phyloP scores from a whole-genome alignment of 2,329 filamentous ascomycete species.

The Blastomyces emzantsi region DNA sequence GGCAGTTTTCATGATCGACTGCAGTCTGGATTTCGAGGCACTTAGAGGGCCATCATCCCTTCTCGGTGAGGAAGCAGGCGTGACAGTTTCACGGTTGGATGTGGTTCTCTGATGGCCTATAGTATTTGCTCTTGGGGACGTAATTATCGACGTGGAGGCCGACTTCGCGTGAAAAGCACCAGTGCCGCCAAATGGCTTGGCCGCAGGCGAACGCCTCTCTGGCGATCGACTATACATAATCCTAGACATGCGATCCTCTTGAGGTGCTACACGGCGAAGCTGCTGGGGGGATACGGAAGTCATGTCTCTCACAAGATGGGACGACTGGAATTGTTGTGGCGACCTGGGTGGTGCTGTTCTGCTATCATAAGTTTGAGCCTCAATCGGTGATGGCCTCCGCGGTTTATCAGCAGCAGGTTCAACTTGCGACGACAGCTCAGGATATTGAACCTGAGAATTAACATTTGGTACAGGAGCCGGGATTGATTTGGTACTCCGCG shows the following conservation, averaged over 20 bases:
- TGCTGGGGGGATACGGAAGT: neutral
- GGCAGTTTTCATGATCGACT: conserved; percentile 80
- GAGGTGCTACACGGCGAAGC: neutral
- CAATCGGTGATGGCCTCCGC: neutral
- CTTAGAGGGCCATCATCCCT: conserved; percentile 71
- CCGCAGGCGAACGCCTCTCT: conserved; percentile 15
- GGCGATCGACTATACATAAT: conserved; percentile 13
- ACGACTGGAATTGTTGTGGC: conserved; percentile 8
- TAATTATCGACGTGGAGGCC: conserved; percentile 51
- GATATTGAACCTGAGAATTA: conserved; percentile 30
- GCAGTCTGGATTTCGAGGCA: conserved; percentile 85
- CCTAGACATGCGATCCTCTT: conserved; percentile 6
- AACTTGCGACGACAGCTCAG: conserved; percentile 24
- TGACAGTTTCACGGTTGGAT: conserved; percentile 50
- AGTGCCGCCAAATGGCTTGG: conserved; percentile 16
- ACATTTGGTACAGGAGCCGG: conserved; percentile 25
- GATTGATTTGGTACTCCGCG: conserved; percentile 40
- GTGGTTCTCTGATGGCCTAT: conserved; percentile 48
- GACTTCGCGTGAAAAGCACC: conserved; percentile 52
- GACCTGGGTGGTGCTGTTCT: conserved; percentile 8
- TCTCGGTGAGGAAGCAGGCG: conserved; percentile 48
- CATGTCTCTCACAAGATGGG: conserved; percentile 2
- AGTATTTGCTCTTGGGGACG: conserved; percentile 39
- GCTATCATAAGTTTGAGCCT: neutral
- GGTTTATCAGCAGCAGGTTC: conserved; percentile 16